Evolutionary conservation across 805 yeast genomes (phyloP).

Genomic region (Kodamaea fukazawae): DNA sequence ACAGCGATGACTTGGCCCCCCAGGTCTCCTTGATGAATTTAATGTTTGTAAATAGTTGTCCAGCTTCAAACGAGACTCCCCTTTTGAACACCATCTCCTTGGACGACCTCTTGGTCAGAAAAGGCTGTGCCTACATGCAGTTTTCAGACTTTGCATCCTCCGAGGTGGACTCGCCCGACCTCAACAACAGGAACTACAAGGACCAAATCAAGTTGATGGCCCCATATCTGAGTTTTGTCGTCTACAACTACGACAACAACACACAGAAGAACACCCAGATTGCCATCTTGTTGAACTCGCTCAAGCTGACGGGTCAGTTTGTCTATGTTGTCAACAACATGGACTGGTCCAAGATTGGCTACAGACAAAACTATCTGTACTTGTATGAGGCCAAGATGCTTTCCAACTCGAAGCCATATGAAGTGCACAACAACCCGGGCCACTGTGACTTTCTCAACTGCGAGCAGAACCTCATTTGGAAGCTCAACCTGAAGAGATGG

Average conservation of each 20-base stretch:
- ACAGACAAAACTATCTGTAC: background rate
- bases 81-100: constrained; percentile 11
- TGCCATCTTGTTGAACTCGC: constrained; percentile 18
- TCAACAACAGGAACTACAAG: constrained; percentile 31
- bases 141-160: constrained; percentile 5
- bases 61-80: background rate
- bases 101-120: constrained; percentile 9
- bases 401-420: background rate
- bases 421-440: constrained; percentile 3
- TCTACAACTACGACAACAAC: constrained; percentile 25
- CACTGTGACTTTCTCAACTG: constrained; percentile 5
- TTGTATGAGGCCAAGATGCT: background rate
- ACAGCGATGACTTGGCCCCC: constrained; percentile 7
- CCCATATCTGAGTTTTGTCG: constrained; percentile 29
- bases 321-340: constrained; percentile 22
- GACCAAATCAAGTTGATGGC: constrained; percentile 32
- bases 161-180: constrained; percentile 5
- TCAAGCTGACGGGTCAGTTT: constrained; percentile 12
- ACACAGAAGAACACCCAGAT: constrained; percentile 8
- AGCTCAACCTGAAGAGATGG: constrained; percentile 28
- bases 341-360: constrained; percentile 8
- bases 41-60: constrained; percentile 12
- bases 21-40: constrained; percentile 11
- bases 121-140: constrained; percentile 4
- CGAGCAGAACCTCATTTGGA: constrained; percentile 38